Conservation (phyloP, 2,329 filamentous ascomycete species). For the Xylaria polymorpha region DNA sequence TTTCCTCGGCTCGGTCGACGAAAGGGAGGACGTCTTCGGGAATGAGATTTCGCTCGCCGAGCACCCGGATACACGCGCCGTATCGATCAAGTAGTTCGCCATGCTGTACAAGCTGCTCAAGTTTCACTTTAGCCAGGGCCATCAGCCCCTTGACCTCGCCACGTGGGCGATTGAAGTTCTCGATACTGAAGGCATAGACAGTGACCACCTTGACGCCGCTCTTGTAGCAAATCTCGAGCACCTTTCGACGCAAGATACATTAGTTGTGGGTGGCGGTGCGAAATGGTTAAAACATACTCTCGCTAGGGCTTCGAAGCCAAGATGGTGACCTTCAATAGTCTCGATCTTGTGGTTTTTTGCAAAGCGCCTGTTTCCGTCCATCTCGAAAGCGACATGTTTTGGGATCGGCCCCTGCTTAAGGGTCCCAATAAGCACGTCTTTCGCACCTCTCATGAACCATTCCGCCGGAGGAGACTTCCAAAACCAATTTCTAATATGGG, state of each 20-base stretch:
- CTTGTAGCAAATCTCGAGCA: conserved; percentile 98
- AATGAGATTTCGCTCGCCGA: conserved; percentile 86
- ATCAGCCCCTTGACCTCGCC: conserved; percentile 97
- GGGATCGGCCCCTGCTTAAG: conserved; percentile 91
- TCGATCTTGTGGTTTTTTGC: conserved; percentile 92
- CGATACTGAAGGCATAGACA: conserved; percentile 98
- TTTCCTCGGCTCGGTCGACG: conserved; percentile 84
- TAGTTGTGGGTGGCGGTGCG: conserved; percentile 28
- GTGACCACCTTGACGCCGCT: conserved; percentile 96
- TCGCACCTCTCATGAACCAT: conserved; percentile 82
- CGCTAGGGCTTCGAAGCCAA: conserved; percentile 94
- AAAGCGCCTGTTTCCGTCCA: conserved; percentile 97
- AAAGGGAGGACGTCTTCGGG: conserved; percentile 89
- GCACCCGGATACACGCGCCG: conserved; percentile 84
- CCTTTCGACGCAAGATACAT: conserved; percentile 59
- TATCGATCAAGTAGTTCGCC: conserved; percentile 94
- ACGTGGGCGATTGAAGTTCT: conserved; percentile 97
- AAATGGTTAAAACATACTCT: conserved; percentile 66
- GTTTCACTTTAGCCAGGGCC: conserved; percentile 96
- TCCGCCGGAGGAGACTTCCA: conserved; percentile 90
- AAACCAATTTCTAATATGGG: conserved; percentile 72
- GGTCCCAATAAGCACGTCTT: conserved; percentile 88
- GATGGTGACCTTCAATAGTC: conserved; percentile 93
- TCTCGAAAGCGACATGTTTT: conserved; percentile 97
- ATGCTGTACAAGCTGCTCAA: conserved; percentile 90